Base-by-base conservation (phyloP, 106 monocot genomes). In the Hemerocallis citrina region DNA sequence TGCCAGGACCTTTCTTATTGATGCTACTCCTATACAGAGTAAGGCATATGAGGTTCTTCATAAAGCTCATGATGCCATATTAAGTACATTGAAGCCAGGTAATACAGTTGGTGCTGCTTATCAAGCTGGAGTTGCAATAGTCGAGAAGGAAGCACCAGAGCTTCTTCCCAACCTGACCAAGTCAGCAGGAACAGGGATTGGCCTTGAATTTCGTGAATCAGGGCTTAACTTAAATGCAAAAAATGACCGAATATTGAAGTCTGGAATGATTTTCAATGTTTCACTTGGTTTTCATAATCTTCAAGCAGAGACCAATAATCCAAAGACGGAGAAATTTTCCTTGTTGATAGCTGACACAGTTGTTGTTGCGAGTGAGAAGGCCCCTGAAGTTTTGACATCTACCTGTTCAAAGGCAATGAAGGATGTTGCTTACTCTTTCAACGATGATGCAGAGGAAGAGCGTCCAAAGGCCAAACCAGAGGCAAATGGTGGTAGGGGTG, bases 121-220 rank as follows among this genome's bases (percentile, higher is more conserved):
- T 68, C 70, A 75, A 52, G 86, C 95, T 59, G 90, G 86, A 5
- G 37, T 75, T 20, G 52, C 77, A 52, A 74, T 96, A 21, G 76
- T 96, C 33, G 65, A 79, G 74, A 86, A 72, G 15, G 90, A 96
- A 73, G 76, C 73, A 33, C 79, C 81, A 13, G 86, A 87, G 48
- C 57, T 90, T 6, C 57, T 96, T 50, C 81, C 70, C 32, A 52
- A 81, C 40, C 66, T 96, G 0, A 83, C 95, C 7, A 96, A 81
- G 62, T 76, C 95, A 16, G 95, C 90, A 28, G 95, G 95, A 63
- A 90, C 94, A 25, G 94, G 94, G 6, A 95, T 89, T 41, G 94
- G 94, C n/a, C 80, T 95, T 16, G 94, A 95, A 59, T 95, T 95
- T 24, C 86, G 89, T 43, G 94, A 95, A 65, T 80, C 89, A 30